Conservation (phyloP, 495 filamentous ascomycete genomes). For the Trichoderma asperelloides region DNA sequence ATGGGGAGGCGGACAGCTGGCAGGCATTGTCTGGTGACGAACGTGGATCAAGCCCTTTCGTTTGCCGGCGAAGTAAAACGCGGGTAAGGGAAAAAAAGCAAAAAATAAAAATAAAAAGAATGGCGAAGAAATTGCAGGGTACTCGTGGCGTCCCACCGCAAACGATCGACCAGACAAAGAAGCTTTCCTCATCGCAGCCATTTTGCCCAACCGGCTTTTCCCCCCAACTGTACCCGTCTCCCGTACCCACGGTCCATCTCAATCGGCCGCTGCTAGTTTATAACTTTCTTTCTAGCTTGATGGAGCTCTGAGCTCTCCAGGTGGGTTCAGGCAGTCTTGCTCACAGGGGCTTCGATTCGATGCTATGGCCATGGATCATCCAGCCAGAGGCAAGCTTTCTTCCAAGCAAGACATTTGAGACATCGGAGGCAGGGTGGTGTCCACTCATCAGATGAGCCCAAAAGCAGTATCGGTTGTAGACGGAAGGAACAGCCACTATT, state of each 20-base stretch:
- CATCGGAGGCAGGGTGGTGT: not conserved
- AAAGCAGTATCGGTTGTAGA: not conserved
- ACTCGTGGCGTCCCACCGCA: not conserved
- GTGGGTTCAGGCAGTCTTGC: not conserved
- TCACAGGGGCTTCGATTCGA: not conserved
- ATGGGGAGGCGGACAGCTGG: not conserved
- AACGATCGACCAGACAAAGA: not conserved
- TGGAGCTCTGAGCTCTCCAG: not conserved
- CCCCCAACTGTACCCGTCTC: not conserved
- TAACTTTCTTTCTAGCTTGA: not conserved
- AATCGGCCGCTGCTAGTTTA: not conserved
- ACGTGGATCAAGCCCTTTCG: not conserved
- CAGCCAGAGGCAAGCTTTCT: not conserved
- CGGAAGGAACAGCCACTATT: not conserved
- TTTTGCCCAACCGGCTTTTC: not conserved
- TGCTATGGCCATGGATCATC: not conserved
- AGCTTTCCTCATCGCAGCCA: not conserved
- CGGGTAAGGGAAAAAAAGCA: not conserved
- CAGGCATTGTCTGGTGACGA: not conserved
- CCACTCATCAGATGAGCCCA: not conserved
- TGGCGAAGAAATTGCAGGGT: no score
- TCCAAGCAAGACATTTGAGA: not conserved
- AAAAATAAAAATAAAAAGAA: not conserved
- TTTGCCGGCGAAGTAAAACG: not conserved
- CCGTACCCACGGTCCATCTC: not conserved